These are phyloP conservation scores for Serendipita sp. DNA, from an alignment of 768 basidiomycete genomes.

Conservation along the genomic window DNA sequence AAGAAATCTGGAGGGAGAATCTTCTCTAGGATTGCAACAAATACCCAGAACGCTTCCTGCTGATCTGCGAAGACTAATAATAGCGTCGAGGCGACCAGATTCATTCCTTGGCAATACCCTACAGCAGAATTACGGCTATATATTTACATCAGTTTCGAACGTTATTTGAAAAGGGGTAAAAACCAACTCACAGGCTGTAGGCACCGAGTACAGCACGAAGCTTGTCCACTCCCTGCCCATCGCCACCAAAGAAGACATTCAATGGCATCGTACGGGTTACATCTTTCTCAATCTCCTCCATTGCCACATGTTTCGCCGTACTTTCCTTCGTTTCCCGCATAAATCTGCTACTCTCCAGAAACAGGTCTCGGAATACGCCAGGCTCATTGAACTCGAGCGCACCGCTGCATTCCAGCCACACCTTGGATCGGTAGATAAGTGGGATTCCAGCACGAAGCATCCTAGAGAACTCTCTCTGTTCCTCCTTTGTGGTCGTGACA, in stretches of 20 bases:
- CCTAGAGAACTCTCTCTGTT: constrained; percentile 62
- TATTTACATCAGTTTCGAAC: neutral
- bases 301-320: constrained; percentile 19
- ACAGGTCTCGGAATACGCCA: constrained; percentile 71
- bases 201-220: constrained; percentile 77
- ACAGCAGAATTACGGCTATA: constrained; percentile 76
- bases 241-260: constrained; percentile 94
- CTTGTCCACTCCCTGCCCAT: constrained; percentile 88
- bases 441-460: constrained; percentile 81
- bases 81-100: constrained; percentile 87
- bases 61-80: constrained; percentile 87
- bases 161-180: neutral
- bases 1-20: constrained; percentile 89
- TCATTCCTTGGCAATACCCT: constrained; percentile 94
- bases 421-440: constrained; percentile 67
- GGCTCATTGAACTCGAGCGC: constrained; percentile 86
- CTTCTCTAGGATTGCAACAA: constrained; percentile 73
- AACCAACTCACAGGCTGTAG: constrained; percentile 62
- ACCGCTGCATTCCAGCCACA: constrained; percentile 90
- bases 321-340: constrained; percentile 17
- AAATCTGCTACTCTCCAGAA: constrained; percentile 31
- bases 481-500: constrained; percentile 45
- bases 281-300: constrained; percentile 89
- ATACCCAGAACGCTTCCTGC: constrained; percentile 95
- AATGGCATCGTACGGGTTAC: constrained; percentile 82